Evolutionary conservation across 768 basidiomycete genomes (phyloP), one percentile per base, ranked within the genome.

Genomic region (Cystobasidiopsis lactophilus): DNA sequence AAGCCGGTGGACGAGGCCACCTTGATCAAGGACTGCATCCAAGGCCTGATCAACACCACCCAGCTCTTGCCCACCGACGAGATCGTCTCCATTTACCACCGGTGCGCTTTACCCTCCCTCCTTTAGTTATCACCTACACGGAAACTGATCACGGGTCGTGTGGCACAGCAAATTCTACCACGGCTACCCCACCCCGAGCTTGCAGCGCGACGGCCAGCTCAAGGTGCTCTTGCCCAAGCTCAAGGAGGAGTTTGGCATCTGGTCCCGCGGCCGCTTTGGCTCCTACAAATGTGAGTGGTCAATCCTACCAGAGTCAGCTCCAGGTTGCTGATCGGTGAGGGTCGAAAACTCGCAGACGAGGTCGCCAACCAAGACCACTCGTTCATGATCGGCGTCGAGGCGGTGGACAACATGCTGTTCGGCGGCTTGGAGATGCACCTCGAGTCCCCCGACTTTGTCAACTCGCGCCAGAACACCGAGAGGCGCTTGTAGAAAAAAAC

Each of bases 321-420:
- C 40, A n/a, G 24, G 29, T 39, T 21, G 19, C 0, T 3, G 5
- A 19, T 48, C 37, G 19, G 5, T n/a, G 30, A 18, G 44, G 24
- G 27, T 7, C 24, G n/a, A 7, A 5, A 11, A 29, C 11, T 7
- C 38, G 37, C 29, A 43, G 58, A 61, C 58, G 58, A 63, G 46
- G 60, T 61, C 11, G 62, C 57, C 5, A 63, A 63, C 51, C 62
- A 62, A 26, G 56, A 57, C 39, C 56, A 54, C 48, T 41, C 38
- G 26, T 63, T 64, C 61, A 65, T 65, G 66, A 53, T 67, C 24
- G 68, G 68, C 11, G 68, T 69, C 13, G 68, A 69, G 55, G 65
- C 65, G 0, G 65, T 64, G 9, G 68, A 69, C 52, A 59, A 57
- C 31, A 59, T 66, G 5, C 38, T 66, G 13, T 64, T 61, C 48